A percentile compares a stretch with the other conserved stretches of the same genome.
Conservation (phyloP, 495 filamentous ascomycete genomes). For the Cenococcum geophilum region DNA sequence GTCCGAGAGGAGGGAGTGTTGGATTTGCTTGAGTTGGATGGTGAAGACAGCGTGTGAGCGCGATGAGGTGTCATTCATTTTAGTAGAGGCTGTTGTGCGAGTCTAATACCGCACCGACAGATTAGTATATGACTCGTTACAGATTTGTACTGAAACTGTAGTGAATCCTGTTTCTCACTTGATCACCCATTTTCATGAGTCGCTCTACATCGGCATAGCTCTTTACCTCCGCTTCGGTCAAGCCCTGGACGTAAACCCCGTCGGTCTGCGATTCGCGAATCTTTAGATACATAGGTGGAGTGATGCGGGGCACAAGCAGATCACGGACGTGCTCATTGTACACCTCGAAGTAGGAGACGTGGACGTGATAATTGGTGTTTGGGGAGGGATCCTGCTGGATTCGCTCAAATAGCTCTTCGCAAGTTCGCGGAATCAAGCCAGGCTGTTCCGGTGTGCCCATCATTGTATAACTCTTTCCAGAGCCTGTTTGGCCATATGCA, state of each 20-base stretch:
- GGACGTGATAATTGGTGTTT: constrained; percentile 91
- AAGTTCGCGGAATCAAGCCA: constrained; percentile 93
- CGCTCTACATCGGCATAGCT: constrained; percentile 75
- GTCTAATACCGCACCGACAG: constrained; percentile 40
- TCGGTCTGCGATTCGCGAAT: constrained; percentile 93
- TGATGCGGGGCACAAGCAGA: constrained; percentile 70
- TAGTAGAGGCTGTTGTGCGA: constrained; percentile 90
- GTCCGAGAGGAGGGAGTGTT: constrained; percentile 88
- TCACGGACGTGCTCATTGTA: constrained; percentile 99
- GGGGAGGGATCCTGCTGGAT: constrained; percentile 79
- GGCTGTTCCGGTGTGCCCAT: constrained; percentile 88
- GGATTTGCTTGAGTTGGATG: constrained; percentile 93
- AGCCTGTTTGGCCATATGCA: constrained; percentile 96
- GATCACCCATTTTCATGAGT: constrained; percentile 85
- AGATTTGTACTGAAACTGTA: background rate
- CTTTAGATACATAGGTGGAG: constrained; percentile 86
- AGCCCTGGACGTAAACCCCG: constrained; percentile 94
- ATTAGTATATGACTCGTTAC: constrained; percentile 15
- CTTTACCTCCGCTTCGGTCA: constrained; percentile 85
- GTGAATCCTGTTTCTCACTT: constrained; percentile 14
- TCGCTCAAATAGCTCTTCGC: constrained; percentile 89
- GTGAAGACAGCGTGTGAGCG: constrained; percentile 97
- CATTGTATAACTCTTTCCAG: constrained; percentile 98
- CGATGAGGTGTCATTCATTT: constrained; percentile 98
- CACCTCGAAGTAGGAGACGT: constrained; percentile 97